A percentile compares a stretch with the other conserved stretches of the same genome.
phyloP scores from a whole-genome alignment of 192 early-diverging fungal species.

The Gamsiella multidivaricata region DNA sequence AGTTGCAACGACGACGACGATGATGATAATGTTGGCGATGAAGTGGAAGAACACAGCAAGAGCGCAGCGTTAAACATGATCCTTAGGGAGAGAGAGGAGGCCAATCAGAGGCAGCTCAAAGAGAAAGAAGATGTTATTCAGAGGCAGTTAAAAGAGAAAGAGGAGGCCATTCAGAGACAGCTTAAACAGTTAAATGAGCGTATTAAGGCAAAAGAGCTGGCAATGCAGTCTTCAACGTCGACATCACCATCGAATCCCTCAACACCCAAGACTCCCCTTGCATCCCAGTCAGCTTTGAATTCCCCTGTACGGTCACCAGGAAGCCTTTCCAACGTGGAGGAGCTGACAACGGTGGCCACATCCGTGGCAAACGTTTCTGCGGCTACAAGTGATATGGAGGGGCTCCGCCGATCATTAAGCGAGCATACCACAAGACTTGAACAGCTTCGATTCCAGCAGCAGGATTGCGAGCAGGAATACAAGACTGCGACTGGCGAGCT shows the following conservation, averaged over 20 bases:
- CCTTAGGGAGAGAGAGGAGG: no score
- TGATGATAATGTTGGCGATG: background rate
- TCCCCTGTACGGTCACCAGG: background rate
- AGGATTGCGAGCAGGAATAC: constrained; percentile 18
- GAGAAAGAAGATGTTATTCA: constrained; percentile 21
- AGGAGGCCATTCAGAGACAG: constrained; percentile 21
- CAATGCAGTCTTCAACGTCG: constrained; percentile 6
- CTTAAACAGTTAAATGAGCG: constrained; percentile 25
- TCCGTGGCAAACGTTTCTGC: background rate
- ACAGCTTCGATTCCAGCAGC: constrained; percentile 11
- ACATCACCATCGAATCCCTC: background rate
- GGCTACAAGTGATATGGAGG: background rate
- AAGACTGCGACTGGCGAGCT: background rate
- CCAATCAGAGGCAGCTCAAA: constrained; percentile 23
- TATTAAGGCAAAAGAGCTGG: constrained; percentile 21
- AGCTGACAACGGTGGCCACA: background rate
- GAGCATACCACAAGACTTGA: constrained; percentile 14
- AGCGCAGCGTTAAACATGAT: no score
- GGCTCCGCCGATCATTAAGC: background rate
- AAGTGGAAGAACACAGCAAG: background rate
- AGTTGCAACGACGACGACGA: constrained; percentile 23
- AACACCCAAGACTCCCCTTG: background rate
- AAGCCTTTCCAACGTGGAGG: background rate
- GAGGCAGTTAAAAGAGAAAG: no score
- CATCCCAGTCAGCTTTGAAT: background rate